Evolutionary conservation across 805 yeast genomes (phyloP), one percentile per base, ranked within the genome.

Genomic region (Myxozyma geophila): DNA sequence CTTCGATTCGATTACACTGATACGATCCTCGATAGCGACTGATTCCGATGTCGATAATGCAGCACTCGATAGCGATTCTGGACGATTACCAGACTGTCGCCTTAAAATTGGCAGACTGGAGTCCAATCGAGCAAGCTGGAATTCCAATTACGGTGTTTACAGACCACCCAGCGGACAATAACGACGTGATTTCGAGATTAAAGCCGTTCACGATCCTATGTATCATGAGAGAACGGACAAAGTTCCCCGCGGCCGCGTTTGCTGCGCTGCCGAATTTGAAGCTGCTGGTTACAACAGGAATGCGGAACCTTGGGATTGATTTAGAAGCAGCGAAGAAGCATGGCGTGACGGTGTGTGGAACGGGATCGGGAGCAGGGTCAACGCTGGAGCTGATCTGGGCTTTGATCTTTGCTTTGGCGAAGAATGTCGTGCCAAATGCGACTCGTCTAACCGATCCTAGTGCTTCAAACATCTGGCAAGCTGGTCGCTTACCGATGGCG

Each of bases 341-440:
- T 8, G 70, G 70, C 12, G 63, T 69, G n/a, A 51, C 53, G 33
- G 70, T 68, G 23, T 54, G 62, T 40, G 67, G 68, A 1, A 67
- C 68, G 0, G 47, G 33, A 10, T 41, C 58, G 7, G 71, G 69
- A 17, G 62, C 62, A 8, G 41, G 60, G 7, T 59, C 68, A 15
- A 69, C 71, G 2, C 54, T 54, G n/a, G 70, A 69, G 57, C 66
- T 63, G 33, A 64, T 64, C 44, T 69, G 71, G 71, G 63, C 71
- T 19, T 23, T 68, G 44, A 66, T 69, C 17, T 39, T 67, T 33
- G 62, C 56, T 9, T 12, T 61, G 0, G 69, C 70, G 21, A 43
- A 63, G 19, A 63, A 68, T 46, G 58, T 66, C 44, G 68, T 67
- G 19, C 62, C 66, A 2, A 61, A 66, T 37, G 63, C 39, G 3